These are phyloP conservation scores for Benincasa hispida DNA, from an alignment of 306 rosid species.

Conservation along the genomic window DNA sequence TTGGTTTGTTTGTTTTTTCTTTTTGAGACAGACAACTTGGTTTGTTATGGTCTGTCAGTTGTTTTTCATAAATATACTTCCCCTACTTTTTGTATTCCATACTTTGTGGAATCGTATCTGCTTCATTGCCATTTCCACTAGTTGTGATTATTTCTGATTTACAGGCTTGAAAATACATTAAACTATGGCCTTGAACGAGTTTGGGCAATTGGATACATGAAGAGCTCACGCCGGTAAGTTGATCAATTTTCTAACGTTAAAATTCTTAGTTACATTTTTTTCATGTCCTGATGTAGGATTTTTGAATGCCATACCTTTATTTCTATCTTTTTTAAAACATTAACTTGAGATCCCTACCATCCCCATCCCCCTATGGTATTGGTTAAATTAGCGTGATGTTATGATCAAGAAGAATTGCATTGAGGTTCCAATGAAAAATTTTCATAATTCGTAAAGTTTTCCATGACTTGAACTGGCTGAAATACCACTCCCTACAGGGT, in stretches of 20 bases:
- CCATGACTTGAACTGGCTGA: not conserved
- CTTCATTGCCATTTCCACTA: not conserved
- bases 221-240: slow-evolving; percentile 89
- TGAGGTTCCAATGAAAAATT: not conserved
- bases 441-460: not conserved
- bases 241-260: not conserved
- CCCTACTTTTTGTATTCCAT: not conserved
- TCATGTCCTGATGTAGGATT: not conserved
- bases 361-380: not conserved
- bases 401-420: not conserved
- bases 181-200: slow-evolving; percentile 98
- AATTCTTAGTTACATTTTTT: not conserved
- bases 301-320: not conserved
- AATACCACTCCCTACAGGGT: slow-evolving; percentile 38
- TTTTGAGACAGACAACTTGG: not conserved
- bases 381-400: not conserved
- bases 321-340: not conserved
- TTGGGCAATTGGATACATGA: slow-evolving; percentile 98
- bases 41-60: not conserved
- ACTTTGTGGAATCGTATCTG: not conserved
- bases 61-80: not conserved
- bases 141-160: slow-evolving; percentile 1
- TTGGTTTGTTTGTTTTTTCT: not conserved
- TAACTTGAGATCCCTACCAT: not conserved
- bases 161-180: slow-evolving; percentile 96